Evolutionary conservation across 1,284 basidiomycete genomes (phyloP), one percentile per base, ranked within the genome.

Genomic region (Tetrapyrgos nigripes): DNA sequence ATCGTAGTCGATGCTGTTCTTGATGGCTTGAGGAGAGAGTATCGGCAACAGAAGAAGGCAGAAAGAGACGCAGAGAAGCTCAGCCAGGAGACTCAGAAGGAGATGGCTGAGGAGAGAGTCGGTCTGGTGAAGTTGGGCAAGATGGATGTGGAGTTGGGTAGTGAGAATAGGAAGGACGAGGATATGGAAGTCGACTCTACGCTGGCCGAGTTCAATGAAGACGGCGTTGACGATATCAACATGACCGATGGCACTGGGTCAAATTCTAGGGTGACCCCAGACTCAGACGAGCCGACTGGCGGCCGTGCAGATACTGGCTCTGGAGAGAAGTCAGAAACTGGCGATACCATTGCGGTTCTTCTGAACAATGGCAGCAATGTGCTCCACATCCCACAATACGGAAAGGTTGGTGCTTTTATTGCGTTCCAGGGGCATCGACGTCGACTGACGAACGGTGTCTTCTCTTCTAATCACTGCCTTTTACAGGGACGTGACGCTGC

Each of bases 1-100:
- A 95, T 97, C 68, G 87, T 92, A 11, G 85, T 96, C 3, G 94
- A 96, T 72, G 90, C 94, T 1, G 82, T 96, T 37, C 76, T 96
- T 44, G 93, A 96, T 68, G 90, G 86, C 0, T 77, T 97, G 2
- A 78, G 85, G 60, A 75, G 83, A 40, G 92, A 94, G 71, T 68
- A 90, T 67, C 72, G 76, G 58, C 79, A 67, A 53, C 24, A 31
- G 49, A 50, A 33, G n/a, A 54, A 44, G n/a, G 23, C 26, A 37
- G 23, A 55, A 35, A 29, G 27, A 27, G 37, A 40, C 37, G 37
- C 37, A n/a, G 37, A 40, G 17, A 40, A n/a, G 19, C 37, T 9
- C 19, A 17, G 28, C 14, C 27, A 14, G 5, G 48, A 28, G 27
- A 50, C 48, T 3, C 48, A 44, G n/a, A 52, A 47, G 31, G 55